These are phyloP conservation scores for Fusarium gaditjirri DNA, from an alignment of 2,329 filamentous ascomycete genomes.

Conservation along the genomic window DNA sequence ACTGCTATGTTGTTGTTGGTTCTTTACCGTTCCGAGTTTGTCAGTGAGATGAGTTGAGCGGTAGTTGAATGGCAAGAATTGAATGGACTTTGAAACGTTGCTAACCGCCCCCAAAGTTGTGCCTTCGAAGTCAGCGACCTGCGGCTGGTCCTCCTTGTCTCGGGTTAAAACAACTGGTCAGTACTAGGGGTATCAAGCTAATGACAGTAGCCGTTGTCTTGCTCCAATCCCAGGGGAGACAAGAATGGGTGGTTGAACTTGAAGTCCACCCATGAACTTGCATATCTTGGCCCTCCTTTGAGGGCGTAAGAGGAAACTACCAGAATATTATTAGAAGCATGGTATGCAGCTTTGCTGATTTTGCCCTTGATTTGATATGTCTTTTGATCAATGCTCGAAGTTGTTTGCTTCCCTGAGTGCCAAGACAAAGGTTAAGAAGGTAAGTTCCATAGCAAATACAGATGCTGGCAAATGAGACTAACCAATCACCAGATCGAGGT, in stretches of 20 bases:
- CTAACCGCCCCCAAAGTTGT: slow-evolving; percentile 1
- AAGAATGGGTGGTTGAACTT: slow-evolving; percentile 15
- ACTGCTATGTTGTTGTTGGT: neutral
- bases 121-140: neutral
- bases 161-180: slow-evolving; percentile 22
- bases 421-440: neutral
- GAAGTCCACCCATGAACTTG: neutral
- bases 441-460: neutral
- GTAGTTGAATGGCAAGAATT: slow-evolving; percentile 23
- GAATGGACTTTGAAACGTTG: slow-evolving; percentile 21
- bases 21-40: neutral
- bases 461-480: neutral
- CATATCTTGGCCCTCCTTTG: slow-evolving; percentile 2
- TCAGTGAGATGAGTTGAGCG: slow-evolving; percentile 20
- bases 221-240: slow-evolving; percentile 21
- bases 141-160: slow-evolving; percentile 35
- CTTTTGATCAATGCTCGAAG: neutral
- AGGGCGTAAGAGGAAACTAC: slow-evolving; percentile 9
- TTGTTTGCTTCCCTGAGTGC: neutral
- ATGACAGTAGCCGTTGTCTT: slow-evolving; percentile 3
- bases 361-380: neutral
- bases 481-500: slow-evolving; percentile 9
- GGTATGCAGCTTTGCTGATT: slow-evolving; percentile 1
- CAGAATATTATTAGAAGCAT: slow-evolving; percentile 7
- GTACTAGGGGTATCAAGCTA: slow-evolving; percentile 6